phyloP scores from a whole-genome alignment of 2,329 filamentous ascomycete species.

The Talaromyces sp. region DNA sequence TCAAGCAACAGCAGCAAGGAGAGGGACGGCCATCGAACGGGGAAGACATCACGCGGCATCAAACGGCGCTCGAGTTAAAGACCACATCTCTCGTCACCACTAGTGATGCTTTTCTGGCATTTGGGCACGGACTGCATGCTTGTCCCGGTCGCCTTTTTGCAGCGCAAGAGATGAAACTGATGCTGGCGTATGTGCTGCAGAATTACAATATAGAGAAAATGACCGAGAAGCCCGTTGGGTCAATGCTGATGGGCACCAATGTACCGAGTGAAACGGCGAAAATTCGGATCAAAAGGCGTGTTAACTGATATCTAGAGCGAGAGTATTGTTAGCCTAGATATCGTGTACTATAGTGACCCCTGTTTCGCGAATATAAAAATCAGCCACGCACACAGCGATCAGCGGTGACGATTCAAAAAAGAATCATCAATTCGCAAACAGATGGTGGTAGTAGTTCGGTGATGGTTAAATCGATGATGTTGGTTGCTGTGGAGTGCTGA shows the following conservation, averaged over 20 bases:
- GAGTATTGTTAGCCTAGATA: not conserved
- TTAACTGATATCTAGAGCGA: not conserved
- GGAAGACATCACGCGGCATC: not conserved
- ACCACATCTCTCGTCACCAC: slow-evolving; percentile 45
- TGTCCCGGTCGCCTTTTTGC: slow-evolving; percentile 28
- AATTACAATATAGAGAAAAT: slow-evolving; percentile 20
- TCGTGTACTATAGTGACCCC: not conserved
- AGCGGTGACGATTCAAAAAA: not conserved
- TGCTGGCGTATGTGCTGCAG: slow-evolving; percentile 21
- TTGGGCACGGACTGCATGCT: slow-evolving; percentile 53
- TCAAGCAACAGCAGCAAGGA: not conserved
- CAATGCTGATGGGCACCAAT: slow-evolving; percentile 1
- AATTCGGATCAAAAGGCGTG: not conserved
- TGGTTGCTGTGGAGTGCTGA: too few relatives aligned
- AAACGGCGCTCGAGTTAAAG: not conserved
- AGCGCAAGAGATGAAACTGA: slow-evolving; percentile 18
- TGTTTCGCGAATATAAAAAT: not conserved
- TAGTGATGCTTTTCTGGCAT: slow-evolving; percentile 46
- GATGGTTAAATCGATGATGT: too few relatives aligned
- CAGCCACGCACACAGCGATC: not conserved
- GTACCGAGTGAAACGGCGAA: not conserved
- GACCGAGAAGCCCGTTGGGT: not conserved
- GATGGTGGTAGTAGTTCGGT: too few relatives aligned
- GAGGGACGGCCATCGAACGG: not conserved
- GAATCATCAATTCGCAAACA: not conserved